Base-by-base conservation (phyloP, 495 filamentous ascomycete genomes). In the Neurospora sp. region DNA sequence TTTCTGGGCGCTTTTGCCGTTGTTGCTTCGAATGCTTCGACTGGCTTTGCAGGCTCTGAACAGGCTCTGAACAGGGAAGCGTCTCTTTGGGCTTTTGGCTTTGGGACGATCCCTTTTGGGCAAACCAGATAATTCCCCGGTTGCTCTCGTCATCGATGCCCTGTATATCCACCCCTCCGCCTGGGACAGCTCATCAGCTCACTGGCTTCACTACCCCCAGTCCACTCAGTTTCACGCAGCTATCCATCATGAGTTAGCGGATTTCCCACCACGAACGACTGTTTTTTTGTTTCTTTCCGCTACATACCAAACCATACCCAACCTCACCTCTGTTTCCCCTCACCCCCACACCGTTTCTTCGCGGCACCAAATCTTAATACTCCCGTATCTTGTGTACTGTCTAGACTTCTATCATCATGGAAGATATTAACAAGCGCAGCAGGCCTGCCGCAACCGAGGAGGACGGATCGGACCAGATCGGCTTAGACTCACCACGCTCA, bases 401-500 rank as follows among this genome's bases (percentile, higher is more conserved):
- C 37, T 70, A 46, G 39, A 69, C 72, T 69, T 40, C 38, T 66
- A 42, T 74, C 75, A 79, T 54, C 76, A 83, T 84, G 79, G 78
- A 76, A 39, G 78, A 76, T 76, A 77, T 84, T 86, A 84, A 87
- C 84, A 73, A 81, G 72, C 78, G 78, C 72, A 82, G 85, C 77
- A 86, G 84, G 81, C 79, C 83, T 75, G 83, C 82, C 74, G 78
- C 84, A 46, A 79, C 83, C 78, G 90, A 91, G 76, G 91, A 94
- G 78, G 92, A 94, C 75, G 85, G 78, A 62, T 85, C 88, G 75
- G 91, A 94, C 77, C 91, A 94, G 75, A 92, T 94, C 77, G 92
- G 93, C 75, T 92, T 90, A 75, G 91, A 90, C 76, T 92, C 92
- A 20, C 94, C 93, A 71, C 93, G 94, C 70, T 93, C 92, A 72